Conservation (phyloP, 495 filamentous ascomycete genomes). For the Aspergillus panamensis region DNA sequence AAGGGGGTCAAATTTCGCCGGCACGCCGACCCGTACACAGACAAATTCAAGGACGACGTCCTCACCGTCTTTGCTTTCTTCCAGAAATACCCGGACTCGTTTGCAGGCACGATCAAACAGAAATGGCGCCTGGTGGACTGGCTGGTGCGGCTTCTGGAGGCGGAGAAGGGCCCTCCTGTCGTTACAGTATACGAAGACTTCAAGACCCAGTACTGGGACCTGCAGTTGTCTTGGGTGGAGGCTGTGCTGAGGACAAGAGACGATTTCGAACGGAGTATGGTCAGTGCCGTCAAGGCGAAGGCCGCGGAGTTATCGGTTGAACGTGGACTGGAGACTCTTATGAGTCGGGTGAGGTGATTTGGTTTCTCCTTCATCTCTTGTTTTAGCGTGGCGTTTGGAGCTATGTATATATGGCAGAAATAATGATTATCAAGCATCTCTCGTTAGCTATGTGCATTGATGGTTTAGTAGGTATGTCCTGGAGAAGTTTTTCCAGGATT, state of each 20-base stretch:
- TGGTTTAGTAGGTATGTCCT: background rate
- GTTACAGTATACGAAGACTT: conserved; percentile 76
- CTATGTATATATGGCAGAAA: background rate
- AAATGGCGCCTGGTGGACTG: conserved; percentile 88
- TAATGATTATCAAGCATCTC: background rate
- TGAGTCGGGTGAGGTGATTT: conserved; percentile 76
- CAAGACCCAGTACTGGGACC: conserved; percentile 87
- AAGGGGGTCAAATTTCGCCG: conserved; percentile 85
- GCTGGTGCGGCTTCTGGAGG: conserved; percentile 69
- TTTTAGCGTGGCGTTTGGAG: conserved; percentile 26
- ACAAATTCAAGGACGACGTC: conserved; percentile 88
- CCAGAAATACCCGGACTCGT: conserved; percentile 58
- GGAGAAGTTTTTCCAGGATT: too few relatives aligned
- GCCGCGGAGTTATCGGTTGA: conserved; percentile 79
- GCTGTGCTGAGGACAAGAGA: conserved; percentile 80
- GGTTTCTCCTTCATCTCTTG: conserved; percentile 4
- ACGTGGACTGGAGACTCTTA: conserved; percentile 78
- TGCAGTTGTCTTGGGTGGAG: conserved; percentile 96
- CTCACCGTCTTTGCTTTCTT: conserved; percentile 76
- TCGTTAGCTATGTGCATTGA: background rate
- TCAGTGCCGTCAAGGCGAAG: conserved; percentile 79
- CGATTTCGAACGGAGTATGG: conserved; percentile 88
- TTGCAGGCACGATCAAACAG: conserved; percentile 68
- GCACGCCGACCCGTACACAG: conserved; percentile 68
- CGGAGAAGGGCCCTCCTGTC: conserved; percentile 66